Evolutionary conservation across 805 yeast species (phyloP).

Genomic region (Cyberlindnera suaveolens): DNA sequence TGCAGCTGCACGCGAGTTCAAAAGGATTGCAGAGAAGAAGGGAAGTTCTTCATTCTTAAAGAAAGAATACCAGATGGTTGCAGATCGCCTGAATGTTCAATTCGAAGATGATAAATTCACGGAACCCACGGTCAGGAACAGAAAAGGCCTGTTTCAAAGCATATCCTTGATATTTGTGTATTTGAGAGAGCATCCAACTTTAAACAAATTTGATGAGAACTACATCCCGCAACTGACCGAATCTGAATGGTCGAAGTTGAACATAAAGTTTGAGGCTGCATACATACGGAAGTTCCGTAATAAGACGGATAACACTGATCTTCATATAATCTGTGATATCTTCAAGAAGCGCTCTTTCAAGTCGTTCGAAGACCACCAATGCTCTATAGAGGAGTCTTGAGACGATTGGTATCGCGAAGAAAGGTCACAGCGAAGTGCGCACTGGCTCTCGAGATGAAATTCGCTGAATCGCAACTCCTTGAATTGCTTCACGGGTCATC

Average conservation of each 20-base stretch:
- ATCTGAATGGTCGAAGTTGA: slow-evolving; percentile 7
- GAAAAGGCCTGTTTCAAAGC: slow-evolving; percentile 14
- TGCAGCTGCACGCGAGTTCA: slow-evolving; percentile 11
- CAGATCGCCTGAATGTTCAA: slow-evolving; percentile 4
- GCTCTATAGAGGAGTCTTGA: too few relatives aligned
- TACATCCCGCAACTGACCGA: slow-evolving; percentile 5
- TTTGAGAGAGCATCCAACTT: slow-evolving; percentile 3
- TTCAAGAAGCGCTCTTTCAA: slow-evolving; percentile 7
- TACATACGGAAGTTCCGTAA: slow-evolving; percentile 12
- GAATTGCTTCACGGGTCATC: too few relatives aligned
- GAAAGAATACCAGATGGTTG: slow-evolving; percentile 11
- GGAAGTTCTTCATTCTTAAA: slow-evolving; percentile 13
- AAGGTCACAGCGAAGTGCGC: too few relatives aligned
- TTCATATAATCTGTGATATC: slow-evolving; percentile 8
- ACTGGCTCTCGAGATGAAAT: too few relatives aligned
- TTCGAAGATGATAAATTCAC: slow-evolving; percentile 7
- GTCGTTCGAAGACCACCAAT: too few relatives aligned
- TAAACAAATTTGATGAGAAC: slow-evolving; percentile 3
- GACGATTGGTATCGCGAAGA: too few relatives aligned
- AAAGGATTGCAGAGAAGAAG: slow-evolving; percentile 4
- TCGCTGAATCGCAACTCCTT: too few relatives aligned
- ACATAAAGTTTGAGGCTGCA: slow-evolving; percentile 10
- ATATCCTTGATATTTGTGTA: slow-evolving; percentile 10
- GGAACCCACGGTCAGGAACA: slow-evolving; percentile 14
- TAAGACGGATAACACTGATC: slow-evolving; percentile 10